phyloP scores from a whole-genome alignment of 2,329 filamentous ascomycete genomes.

The Tricladium varicosporioides region DNA sequence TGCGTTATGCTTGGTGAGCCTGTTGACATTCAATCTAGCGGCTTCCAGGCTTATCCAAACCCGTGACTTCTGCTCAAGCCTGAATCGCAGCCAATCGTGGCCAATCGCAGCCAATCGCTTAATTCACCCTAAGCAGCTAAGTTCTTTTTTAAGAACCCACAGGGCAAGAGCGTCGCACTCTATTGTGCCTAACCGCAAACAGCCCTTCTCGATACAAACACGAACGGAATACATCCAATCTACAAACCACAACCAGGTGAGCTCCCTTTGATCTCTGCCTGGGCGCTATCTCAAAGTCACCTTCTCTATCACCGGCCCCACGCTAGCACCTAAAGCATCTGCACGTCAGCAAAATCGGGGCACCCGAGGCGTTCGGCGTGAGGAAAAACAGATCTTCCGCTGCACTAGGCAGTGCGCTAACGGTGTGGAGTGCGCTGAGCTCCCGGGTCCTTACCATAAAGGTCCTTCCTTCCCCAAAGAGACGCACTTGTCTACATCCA shows the following conservation, averaged over 20 bases:
- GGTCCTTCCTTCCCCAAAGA: slow-evolving; percentile 6
- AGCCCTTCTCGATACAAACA: no score
- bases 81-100: background rate
- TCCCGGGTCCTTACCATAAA: slow-evolving; percentile 8
- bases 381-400: no score
- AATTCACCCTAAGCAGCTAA: background rate
- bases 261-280: background rate
- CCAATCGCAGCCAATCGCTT: background rate
- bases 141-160: background rate
- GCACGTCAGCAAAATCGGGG: background rate
- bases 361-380: no score
- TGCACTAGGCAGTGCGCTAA: background rate
- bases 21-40: background rate
- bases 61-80: background rate
- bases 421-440: background rate
- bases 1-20: no score
- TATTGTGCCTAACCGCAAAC: background rate
- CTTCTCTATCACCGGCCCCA: background rate
- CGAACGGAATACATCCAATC: no score
- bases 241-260: no score
- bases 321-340: background rate
- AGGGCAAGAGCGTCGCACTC: background rate
- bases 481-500: slow-evolving; percentile 23
- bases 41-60: no score
- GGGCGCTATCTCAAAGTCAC: background rate